Conservation (phyloP, 1,139 yeast species). For the Magnusiomyces ingens region DNA sequence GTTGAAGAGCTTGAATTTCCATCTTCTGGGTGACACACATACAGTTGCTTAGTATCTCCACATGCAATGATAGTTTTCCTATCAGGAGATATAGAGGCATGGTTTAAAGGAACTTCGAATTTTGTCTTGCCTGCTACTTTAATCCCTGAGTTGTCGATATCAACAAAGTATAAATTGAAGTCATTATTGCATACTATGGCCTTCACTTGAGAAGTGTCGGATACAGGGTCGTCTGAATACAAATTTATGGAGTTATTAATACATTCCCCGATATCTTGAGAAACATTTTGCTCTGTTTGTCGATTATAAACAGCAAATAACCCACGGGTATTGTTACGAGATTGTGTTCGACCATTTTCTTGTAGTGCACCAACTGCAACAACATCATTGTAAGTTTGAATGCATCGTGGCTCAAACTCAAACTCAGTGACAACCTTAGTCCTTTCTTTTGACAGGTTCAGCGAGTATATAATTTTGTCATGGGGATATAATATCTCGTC, state of each 20-base stretch:
- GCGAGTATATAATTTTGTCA: constrained; percentile 40
- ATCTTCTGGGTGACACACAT: constrained; percentile 42
- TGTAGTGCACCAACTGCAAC: constrained; percentile 69
- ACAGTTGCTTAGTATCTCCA: constrained; percentile 53
- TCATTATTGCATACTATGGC: constrained; percentile 81
- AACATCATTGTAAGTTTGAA: constrained; percentile 51
- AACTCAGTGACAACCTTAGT: constrained; percentile 41
- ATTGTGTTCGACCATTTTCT: constrained; percentile 30
- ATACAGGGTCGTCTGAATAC: constrained; percentile 33
- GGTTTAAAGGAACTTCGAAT: constrained; percentile 49
- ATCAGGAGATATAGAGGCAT: constrained; percentile 56
- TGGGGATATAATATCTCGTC: constrained; percentile 45
- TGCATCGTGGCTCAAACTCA: constrained; percentile 61
- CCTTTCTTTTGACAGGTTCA: constrained; percentile 38
- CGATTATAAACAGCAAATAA: constrained; percentile 53
- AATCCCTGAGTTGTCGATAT: constrained; percentile 46
- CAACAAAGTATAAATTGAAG: constrained; percentile 58
- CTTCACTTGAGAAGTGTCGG: constrained; percentile 27
- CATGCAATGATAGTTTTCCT: constrained; percentile 47
- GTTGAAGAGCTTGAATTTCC: background rate
- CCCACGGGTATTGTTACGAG: constrained; percentile 38
- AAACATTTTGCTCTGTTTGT: constrained; percentile 40
- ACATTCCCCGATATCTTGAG: constrained; percentile 64
- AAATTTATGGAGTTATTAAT: constrained; percentile 78
- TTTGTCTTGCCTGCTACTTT: constrained; percentile 37